These are phyloP conservation scores for Allomyces macrogynus DNA, from an alignment of 192 early-diverging fungal species.

Conservation along the genomic window DNA sequence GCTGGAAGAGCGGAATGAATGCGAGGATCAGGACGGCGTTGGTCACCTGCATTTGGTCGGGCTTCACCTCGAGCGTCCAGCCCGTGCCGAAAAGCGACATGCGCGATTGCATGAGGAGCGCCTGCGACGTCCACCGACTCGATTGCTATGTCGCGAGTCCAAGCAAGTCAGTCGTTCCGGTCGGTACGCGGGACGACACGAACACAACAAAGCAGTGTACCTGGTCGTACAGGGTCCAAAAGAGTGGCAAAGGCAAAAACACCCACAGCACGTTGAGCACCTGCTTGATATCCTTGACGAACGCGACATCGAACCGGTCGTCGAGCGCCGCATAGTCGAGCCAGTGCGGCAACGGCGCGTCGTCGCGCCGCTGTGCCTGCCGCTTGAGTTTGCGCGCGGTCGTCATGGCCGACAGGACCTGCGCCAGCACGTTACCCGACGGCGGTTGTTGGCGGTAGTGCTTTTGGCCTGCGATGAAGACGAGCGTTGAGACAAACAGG, in stretches of 20 bases:
- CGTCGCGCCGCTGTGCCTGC: neutral
- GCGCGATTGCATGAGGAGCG: neutral
- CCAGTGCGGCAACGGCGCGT: neutral
- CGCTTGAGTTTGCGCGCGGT: constrained; percentile 4
- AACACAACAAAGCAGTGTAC: too few relatives aligned
- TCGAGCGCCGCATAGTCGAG: neutral
- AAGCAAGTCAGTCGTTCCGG: too few relatives aligned
- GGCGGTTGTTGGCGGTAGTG: constrained; percentile 29
- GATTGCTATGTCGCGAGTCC: neutral
- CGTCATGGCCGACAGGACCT: constrained; percentile 19
- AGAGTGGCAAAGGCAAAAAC: neutral
- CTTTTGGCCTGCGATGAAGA: constrained; percentile 27
- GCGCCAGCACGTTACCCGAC: constrained; percentile 35
- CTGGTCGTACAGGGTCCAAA: neutral
- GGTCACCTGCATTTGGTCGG: constrained; percentile 44
- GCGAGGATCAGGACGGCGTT: constrained; percentile 46
- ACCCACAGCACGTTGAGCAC: neutral
- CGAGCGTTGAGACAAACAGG: constrained; percentile 27
- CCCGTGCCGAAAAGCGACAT: neutral
- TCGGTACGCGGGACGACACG: too few relatives aligned
- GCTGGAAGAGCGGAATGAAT: constrained; percentile 48
- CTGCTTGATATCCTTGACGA: neutral
- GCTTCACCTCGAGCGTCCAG: neutral
- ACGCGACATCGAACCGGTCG: neutral
- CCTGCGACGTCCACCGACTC: neutral